Evolutionary conservation across 2,329 filamentous ascomycete species (phyloP).

Genomic region (Pseudogymnoascus sp.): DNA sequence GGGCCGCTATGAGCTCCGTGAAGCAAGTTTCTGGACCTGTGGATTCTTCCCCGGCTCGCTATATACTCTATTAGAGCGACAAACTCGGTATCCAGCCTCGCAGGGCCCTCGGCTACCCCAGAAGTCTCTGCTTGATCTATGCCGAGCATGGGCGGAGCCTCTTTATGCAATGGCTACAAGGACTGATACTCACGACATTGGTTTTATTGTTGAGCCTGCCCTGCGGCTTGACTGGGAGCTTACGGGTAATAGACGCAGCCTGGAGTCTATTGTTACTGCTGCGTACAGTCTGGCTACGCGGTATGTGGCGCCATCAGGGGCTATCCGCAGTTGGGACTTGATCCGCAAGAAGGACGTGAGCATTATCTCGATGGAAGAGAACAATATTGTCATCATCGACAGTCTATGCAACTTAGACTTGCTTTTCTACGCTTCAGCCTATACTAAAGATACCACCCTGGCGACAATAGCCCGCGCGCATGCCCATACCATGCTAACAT

Average conservation of each 20-base stretch:
- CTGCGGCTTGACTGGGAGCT: slow-evolving; percentile 40
- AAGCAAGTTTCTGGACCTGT: slow-evolving; percentile 35
- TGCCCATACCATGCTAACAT: slow-evolving; percentile 31
- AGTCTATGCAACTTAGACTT: slow-evolving; percentile 35
- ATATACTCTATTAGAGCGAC: slow-evolving; percentile 30
- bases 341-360: slow-evolving; percentile 25
- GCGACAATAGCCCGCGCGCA: slow-evolving; percentile 32
- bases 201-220: slow-evolving; percentile 44
- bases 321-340: slow-evolving; percentile 42
- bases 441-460: slow-evolving; percentile 25
- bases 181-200: slow-evolving; percentile 45
- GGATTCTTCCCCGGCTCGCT: slow-evolving; percentile 35
- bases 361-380: slow-evolving; percentile 23
- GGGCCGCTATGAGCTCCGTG: slow-evolving; percentile 25
- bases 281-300: slow-evolving; percentile 36
- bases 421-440: slow-evolving; percentile 31
- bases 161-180: slow-evolving; percentile 32
- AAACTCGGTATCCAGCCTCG: slow-evolving; percentile 24
- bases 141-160: slow-evolving; percentile 28
- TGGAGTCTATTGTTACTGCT: slow-evolving; percentile 34
- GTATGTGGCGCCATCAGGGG: slow-evolving; percentile 33
- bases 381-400: slow-evolving; percentile 35
- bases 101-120: neutral
- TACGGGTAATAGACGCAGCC: slow-evolving; percentile 31
- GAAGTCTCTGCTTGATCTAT: slow-evolving; percentile 18